Percentiles rank a stretch among this genome's conserved stretches.
Evolutionary conservation across 2,329 filamentous ascomycete genomes (phyloP).

Genomic region (Aschersonia sp.): DNA sequence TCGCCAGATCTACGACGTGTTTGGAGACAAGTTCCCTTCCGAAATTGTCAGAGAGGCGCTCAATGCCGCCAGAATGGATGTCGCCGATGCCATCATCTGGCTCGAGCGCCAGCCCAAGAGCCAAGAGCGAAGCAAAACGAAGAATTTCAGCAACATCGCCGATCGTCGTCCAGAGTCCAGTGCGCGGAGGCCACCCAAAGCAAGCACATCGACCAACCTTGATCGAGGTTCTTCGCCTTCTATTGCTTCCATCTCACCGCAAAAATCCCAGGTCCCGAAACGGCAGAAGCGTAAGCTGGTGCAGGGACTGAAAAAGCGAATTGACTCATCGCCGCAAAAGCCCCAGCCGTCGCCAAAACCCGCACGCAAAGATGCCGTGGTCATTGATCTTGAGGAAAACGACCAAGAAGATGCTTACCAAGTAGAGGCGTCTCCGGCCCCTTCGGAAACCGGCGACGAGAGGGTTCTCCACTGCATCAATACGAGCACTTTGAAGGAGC

Average conservation of each 20-base stretch:
- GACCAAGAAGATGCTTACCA: constrained; percentile 27
- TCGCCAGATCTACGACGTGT: constrained; percentile 21
- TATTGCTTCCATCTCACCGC: constrained; percentile 14
- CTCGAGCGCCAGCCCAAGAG: constrained; percentile 9
- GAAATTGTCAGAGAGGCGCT: constrained; percentile 19
- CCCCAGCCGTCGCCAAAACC: constrained; percentile 8
- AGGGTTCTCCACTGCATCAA: constrained; percentile 71
- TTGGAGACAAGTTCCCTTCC: constrained; percentile 15
- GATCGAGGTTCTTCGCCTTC: constrained; percentile 8
- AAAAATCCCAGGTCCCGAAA: constrained; percentile 7
- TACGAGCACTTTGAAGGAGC: constrained; percentile 55
- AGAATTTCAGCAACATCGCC: constrained; percentile 6
- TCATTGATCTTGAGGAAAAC: constrained; percentile 22
- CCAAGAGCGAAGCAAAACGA: not conserved
- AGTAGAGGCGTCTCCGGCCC: constrained; percentile 17
- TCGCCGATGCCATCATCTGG: constrained; percentile 20
- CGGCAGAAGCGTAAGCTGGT: constrained; percentile 19
- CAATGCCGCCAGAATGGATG: constrained; percentile 15
- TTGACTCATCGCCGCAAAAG: constrained; percentile 10
- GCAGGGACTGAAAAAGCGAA: constrained; percentile 18
- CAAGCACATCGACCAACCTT: constrained; percentile 3
- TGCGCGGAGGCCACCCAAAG: constrained; percentile 10
- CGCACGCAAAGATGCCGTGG: constrained; percentile 19
- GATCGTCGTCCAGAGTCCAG: constrained; percentile 18
- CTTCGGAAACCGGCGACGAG: constrained; percentile 17